Evolutionary conservation across 352 stramenopile species (phyloP).

Genomic region (Phytophthora europaea): DNA sequence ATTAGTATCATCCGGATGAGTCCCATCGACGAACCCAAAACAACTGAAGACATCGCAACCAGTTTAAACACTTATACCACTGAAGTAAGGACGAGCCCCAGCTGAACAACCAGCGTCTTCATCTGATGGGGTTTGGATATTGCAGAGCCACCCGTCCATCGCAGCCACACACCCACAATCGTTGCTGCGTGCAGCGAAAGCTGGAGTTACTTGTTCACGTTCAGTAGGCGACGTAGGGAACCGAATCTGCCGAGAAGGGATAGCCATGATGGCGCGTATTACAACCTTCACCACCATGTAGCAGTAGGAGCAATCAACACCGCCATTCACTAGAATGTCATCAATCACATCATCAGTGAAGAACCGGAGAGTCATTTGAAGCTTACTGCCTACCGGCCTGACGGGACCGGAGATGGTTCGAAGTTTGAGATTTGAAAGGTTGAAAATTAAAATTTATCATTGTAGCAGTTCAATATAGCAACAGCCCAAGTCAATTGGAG

Average conservation of each 20-base stretch:
- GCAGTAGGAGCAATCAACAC: background rate
- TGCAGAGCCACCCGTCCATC: conserved; percentile 15
- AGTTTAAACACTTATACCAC: conserved; percentile 10
- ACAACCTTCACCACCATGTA: background rate
- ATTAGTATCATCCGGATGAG: conserved; percentile 15
- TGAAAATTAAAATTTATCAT: too few species aligned
- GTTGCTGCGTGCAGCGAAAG: background rate
- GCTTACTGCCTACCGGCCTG: too few species aligned
- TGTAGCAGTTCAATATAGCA: too few species aligned
- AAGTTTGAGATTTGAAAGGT: too few species aligned
- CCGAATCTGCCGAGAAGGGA: background rate
- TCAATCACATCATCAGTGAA: background rate
- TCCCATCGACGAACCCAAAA: conserved; percentile 11
- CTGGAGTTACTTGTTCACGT: background rate
- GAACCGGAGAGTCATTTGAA: background rate
- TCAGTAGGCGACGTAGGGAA: conserved; percentile 4
- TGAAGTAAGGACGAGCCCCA: conserved; percentile 8
- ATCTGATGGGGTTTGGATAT: conserved; percentile 2
- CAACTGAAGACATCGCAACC: conserved; percentile 13
- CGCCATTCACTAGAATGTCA: background rate
- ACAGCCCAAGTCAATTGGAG: too few species aligned
- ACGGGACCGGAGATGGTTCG: too few species aligned
- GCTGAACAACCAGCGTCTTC: background rate
- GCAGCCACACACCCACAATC: background rate
- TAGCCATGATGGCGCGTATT: conserved; percentile 11